phyloP scores from a whole-genome alignment of 202 grass and related monocot species.

The Cymbopogon flexuosus region DNA sequence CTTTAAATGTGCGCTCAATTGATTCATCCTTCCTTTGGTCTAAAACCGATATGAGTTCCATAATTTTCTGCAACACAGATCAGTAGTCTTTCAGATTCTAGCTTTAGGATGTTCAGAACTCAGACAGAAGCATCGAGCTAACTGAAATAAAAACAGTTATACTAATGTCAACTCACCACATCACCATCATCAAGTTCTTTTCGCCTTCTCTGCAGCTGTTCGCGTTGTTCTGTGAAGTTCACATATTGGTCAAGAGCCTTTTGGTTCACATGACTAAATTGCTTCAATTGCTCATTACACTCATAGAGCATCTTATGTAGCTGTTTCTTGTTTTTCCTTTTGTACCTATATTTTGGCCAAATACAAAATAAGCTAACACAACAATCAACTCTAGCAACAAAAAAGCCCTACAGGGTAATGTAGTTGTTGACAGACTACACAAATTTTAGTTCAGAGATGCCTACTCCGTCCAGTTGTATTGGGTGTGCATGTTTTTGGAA shows the following conservation, averaged over 20 bases:
- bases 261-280: conserved; percentile 90
- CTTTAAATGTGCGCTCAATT: conserved; percentile 96
- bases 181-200: conserved; percentile 85
- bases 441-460: not conserved
- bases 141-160: not conserved
- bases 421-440: not conserved
- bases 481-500: not conserved
- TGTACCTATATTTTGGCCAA: conserved; percentile 55
- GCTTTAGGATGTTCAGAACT: too few relatives aligned
- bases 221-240: conserved; percentile 74
- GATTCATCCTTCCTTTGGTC: conserved; percentile 95
- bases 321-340: conserved; percentile 78
- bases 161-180: conserved; percentile 34
- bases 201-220: conserved; percentile 66
- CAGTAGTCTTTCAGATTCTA: not conserved
- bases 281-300: conserved; percentile 63
- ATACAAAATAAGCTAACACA: conserved; percentile 8
- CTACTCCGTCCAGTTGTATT: not conserved
- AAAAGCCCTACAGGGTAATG: not conserved
- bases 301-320: conserved; percentile 80
- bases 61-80: conserved; percentile 64
- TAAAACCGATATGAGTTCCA: conserved; percentile 70
- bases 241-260: conserved; percentile 95
- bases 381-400: not conserved
- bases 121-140: too few relatives aligned